phyloP scores from a whole-genome alignment of 495 filamentous ascomycete genomes.

The Penicillium manginii region DNA sequence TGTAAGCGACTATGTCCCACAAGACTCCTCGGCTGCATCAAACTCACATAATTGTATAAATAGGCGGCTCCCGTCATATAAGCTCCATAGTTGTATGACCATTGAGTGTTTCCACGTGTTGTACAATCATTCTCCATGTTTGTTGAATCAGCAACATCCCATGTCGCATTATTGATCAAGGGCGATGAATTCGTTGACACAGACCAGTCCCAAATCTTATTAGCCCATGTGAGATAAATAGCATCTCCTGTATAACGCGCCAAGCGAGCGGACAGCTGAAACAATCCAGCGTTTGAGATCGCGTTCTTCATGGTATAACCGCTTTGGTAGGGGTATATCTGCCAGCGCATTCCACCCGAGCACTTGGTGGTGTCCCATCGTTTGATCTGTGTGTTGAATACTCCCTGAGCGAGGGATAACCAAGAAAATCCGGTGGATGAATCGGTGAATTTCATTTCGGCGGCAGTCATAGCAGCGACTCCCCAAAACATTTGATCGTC shows the following conservation, averaged over 20 bases:
- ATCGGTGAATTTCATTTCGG: conserved; percentile 54
- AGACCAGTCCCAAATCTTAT: conserved; percentile 70
- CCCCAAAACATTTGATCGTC: conserved; percentile 65
- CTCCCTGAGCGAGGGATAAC: conserved; percentile 76
- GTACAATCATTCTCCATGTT: conserved; percentile 56
- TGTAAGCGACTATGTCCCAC: background rate
- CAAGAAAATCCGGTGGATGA: conserved; percentile 60
- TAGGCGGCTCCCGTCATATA: conserved; percentile 70
- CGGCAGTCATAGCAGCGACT: conserved; percentile 58
- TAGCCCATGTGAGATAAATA: conserved; percentile 69
- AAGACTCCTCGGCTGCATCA: background rate
- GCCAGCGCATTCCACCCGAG: conserved; percentile 59
- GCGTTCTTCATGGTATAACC: conserved; percentile 71
- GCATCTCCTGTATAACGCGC: conserved; percentile 66
- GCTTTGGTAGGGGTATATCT: conserved; percentile 54
- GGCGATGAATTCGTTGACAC: conserved; percentile 33
- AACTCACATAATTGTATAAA: conserved; percentile 69
- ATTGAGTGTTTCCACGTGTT: conserved; percentile 61
- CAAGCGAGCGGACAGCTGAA: conserved; percentile 70
- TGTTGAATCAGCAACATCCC: conserved; percentile 66
- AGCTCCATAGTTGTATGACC: conserved; percentile 72
- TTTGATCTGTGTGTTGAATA: conserved; percentile 71
- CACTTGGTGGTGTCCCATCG: conserved; percentile 56
- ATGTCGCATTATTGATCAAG: conserved; percentile 50
- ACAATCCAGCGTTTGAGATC: conserved; percentile 70